Evolutionary conservation across 192 early-diverging fungal genomes (phyloP).

Genomic region (Obelidium mucronatum): DNA sequence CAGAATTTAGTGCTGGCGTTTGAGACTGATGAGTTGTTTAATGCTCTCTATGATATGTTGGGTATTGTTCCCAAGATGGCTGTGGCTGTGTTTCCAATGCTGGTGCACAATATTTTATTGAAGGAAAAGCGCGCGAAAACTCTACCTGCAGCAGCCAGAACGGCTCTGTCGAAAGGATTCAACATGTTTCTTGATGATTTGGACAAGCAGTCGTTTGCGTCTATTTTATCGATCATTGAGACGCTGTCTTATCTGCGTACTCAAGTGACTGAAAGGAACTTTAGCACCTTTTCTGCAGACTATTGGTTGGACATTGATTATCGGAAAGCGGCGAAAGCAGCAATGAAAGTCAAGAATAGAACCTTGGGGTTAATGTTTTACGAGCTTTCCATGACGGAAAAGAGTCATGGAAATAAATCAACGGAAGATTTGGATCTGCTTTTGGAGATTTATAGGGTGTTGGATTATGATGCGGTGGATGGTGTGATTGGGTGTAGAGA

Average conservation of each 20-base stretch:
- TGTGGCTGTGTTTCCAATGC: conserved; percentile 8
- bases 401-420: not conserved
- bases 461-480: conserved; percentile 50
- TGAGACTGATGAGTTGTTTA: conserved; percentile 3
- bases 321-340: conserved; percentile 24
- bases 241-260: conserved; percentile 28
- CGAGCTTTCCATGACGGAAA: conserved; percentile 33
- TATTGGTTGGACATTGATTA: conserved; percentile 52
- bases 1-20: conserved; percentile 22
- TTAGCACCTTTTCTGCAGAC: conserved; percentile 34
- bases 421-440: conserved; percentile 14
- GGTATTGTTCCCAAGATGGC: conserved; percentile 15
- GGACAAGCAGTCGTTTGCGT: not conserved
- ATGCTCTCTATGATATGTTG: not conserved
- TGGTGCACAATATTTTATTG: conserved; percentile 18
- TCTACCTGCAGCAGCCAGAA: not conserved
- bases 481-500: conserved; percentile 40
- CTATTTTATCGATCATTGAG: not conserved
- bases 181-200: conserved; percentile 5
- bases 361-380: conserved; percentile 43
- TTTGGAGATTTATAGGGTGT: conserved; percentile 33
- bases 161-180: conserved; percentile 3
- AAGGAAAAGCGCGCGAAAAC: conserved; percentile 6
- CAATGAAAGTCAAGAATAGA: conserved; percentile 26
- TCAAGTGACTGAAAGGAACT: conserved; percentile 5